Conservation (phyloP, 768 basidiomycete genomes). For the Leccinum sublutescens region DNA sequence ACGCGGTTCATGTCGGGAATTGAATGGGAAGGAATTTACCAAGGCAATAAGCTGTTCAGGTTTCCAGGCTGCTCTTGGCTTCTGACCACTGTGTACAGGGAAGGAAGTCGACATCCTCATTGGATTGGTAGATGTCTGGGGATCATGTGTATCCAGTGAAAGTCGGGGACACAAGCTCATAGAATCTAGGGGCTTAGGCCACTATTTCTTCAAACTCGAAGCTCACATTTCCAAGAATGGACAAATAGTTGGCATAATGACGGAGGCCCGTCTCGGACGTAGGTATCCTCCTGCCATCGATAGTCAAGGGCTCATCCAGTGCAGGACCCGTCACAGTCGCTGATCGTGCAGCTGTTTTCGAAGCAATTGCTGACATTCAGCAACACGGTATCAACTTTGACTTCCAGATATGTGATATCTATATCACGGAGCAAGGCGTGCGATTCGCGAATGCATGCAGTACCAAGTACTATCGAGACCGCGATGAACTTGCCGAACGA, state of each 20-base stretch:
- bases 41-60: constrained; percentile 15
- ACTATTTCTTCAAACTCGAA: constrained; percentile 30
- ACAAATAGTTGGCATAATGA: constrained; percentile 31
- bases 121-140: constrained; percentile 27
- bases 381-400: constrained; percentile 26
- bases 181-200: constrained; percentile 27
- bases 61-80: not conserved
- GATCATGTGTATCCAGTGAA: constrained; percentile 21
- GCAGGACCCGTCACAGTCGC: constrained; percentile 21
- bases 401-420: constrained; percentile 23
- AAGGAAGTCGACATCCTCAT: constrained; percentile 30
- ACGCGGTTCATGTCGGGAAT: constrained; percentile 23
- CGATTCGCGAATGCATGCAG: constrained; percentile 25
- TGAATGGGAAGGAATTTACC: constrained; percentile 30
- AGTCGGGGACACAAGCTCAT: constrained; percentile 31
- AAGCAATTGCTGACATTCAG: constrained; percentile 33
- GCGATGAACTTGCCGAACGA: constrained; percentile 24
- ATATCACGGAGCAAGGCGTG: constrained; percentile 30
- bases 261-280: constrained; percentile 30
- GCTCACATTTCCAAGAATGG: constrained; percentile 33
- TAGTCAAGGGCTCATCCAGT: constrained; percentile 7
- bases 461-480: constrained; percentile 20
- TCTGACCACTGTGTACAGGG: constrained; percentile 12
- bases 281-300: not conserved
- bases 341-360: constrained; percentile 29